Base-by-base conservation (phyloP, 2,329 filamentous ascomycete species). In the Dactylellina haptotyla region DNA sequence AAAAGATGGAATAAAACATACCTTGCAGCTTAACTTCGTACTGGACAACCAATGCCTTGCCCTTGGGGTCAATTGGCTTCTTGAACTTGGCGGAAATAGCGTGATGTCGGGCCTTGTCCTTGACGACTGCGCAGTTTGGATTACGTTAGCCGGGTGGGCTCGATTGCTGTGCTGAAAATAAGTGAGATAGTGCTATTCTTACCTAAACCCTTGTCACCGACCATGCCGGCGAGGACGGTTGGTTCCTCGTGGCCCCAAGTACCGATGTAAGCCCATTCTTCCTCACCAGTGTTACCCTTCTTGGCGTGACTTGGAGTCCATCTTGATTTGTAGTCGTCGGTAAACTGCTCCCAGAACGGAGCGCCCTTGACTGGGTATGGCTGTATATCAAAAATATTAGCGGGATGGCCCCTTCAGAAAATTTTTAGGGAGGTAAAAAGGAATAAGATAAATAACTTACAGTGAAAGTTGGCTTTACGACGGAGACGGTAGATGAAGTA, bases 11-110 rank as follows among this genome's bases (percentile, higher is more conserved):
- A 57, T 12, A 20, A 2, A 32, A 86, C 90, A 83, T 86, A 96
- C 92, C 92, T 85, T 99, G 95, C 77, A 97, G 91, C 88, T 99
- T 99, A 81, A 98, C 95, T 83, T 99, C 95, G 81, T 99, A 99
- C 84, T 99, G 95, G 61, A 99, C 92, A 78, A 99, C 95, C 57
- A 99, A 87, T 72, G 92, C 91, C 86, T 99, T 96, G 84, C 87
- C 93, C 88, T 94, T 98, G 88, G 96, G 95, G 84, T 97, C 90
- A 80, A 99, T 91, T 84, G 91, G 90, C 87, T 96, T 93, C 81
- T 91, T 89, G 85, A 99, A 98, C 84, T 98, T 98, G 84, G 95
- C 92, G 54, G 95, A 99, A 83, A 99, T 99, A 85, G 95, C 95
- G 84, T 99, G 95, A 85, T 99, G 95, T 79, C 95, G 95, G 77